Evolutionary conservation across 2,329 filamentous ascomycete species (phyloP).

Genomic region (Aspergillus versicolor): DNA sequence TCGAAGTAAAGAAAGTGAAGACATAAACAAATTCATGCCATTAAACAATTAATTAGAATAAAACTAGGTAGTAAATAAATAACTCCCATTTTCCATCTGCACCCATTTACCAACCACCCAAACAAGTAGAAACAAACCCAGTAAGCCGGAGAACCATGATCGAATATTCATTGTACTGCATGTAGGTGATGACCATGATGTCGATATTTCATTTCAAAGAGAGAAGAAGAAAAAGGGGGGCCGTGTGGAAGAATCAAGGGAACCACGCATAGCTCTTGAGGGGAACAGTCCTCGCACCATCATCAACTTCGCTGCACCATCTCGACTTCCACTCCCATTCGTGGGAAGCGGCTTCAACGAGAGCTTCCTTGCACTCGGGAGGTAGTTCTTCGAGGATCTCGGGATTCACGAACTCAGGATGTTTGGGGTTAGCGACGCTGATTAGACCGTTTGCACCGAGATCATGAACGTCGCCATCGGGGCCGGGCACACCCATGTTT

Average conservation of each 20-base stretch:
- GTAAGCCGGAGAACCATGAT: neutral
- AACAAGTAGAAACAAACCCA: neutral
- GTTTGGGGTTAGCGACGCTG: conserved; percentile 32
- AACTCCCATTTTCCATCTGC: conserved; percentile 11
- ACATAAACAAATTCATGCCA: neutral
- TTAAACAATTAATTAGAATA: neutral
- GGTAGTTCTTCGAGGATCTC: conserved; percentile 47
- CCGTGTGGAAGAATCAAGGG: conserved; percentile 25
- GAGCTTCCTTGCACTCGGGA: conserved; percentile 64
- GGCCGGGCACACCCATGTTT: conserved; percentile 59
- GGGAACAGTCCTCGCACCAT: conserved; percentile 41
- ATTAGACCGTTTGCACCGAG: conserved; percentile 45
- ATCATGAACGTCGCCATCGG: conserved; percentile 38
- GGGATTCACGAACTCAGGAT: conserved; percentile 38
- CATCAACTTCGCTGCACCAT: conserved; percentile 69
- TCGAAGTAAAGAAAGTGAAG: neutral
- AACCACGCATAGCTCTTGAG: conserved; percentile 43
- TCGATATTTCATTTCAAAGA: neutral
- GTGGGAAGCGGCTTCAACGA: conserved; percentile 63
- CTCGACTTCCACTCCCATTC: conserved; percentile 71
- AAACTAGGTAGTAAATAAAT: neutral
- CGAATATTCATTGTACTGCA: neutral
- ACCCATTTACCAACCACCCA: neutral
- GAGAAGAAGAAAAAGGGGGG: neutral
- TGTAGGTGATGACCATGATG: neutral